Evolutionary conservation across 371 early-diverging fungal genomes (phyloP).

Genomic region (Actinomortierella ambigua): DNA sequence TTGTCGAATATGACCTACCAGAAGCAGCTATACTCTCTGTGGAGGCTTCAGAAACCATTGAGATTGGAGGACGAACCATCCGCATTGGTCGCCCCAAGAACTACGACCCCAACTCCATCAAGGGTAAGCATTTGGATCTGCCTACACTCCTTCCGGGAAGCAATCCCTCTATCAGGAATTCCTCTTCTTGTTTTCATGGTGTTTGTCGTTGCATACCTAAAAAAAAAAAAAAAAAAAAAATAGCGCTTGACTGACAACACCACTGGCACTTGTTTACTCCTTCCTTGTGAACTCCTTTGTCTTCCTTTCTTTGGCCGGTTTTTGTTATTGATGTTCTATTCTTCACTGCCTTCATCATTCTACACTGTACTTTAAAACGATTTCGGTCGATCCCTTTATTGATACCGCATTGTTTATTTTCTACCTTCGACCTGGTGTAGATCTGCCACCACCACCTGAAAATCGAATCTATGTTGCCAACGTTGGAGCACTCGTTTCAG

Average conservation of each 20-base stretch:
- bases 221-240: neutral
- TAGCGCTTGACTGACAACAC: constrained; percentile 16
- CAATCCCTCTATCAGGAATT: too few species aligned
- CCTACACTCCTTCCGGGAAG: too few species aligned
- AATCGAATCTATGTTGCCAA: constrained; percentile 79
- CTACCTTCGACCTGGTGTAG: constrained; percentile 16
- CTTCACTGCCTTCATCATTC: neutral
- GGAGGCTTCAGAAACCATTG: constrained; percentile 54
- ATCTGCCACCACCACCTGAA: constrained; percentile 57
- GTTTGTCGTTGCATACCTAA: too few species aligned
- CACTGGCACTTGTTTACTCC: neutral
- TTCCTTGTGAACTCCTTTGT: neutral
- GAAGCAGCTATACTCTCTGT: constrained; percentile 81
- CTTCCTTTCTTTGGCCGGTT: neutral
- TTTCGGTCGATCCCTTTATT: neutral
- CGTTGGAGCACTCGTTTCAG: constrained; percentile 71
- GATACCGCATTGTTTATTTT: constrained; percentile 4
- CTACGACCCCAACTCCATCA: constrained; percentile 49
- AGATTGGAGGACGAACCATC: constrained; percentile 67
- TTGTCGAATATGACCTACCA: constrained; percentile 84
- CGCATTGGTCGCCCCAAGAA: constrained; percentile 74
- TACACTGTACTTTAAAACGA: constrained; percentile 6
- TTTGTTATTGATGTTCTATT: constrained; percentile 5
- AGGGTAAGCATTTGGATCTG: constrained; percentile 14
- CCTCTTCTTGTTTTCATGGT: too few species aligned